These are phyloP conservation scores for Lactarius psammicola DNA, from an alignment of 768 basidiomycete species.

Conservation along the genomic window DNA sequence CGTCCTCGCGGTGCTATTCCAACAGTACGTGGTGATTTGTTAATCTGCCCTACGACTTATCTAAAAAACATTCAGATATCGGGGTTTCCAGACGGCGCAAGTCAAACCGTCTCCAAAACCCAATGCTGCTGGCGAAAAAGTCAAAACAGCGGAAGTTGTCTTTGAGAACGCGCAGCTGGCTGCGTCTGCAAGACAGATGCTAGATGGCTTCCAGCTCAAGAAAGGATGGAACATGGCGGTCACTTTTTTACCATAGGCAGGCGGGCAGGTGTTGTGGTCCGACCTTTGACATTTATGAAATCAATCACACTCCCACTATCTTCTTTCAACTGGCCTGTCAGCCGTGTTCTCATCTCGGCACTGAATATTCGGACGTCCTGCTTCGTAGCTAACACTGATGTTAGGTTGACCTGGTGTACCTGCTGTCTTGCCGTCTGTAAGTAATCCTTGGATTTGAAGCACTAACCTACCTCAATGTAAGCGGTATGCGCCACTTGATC, in stretches of 20 bases:
- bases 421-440: slow-evolving; percentile 23
- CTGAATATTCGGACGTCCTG: background rate
- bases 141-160: slow-evolving; percentile 77
- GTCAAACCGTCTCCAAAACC: slow-evolving; percentile 69
- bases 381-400: background rate
- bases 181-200: slow-evolving; percentile 71
- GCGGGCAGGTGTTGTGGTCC: slow-evolving; percentile 16
- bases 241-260: slow-evolving; percentile 50
- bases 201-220: slow-evolving; percentile 85
- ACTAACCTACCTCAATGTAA: slow-evolving; percentile 17
- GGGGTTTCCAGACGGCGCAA: slow-evolving; percentile 73
- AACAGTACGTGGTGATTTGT: slow-evolving; percentile 64
- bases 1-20: slow-evolving; percentile 83
- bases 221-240: slow-evolving; percentile 84
- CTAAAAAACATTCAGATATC: slow-evolving; percentile 54
- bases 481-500: background rate
- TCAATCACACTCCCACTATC: slow-evolving; percentile 8
- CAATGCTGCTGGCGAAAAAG: slow-evolving; percentile 58
- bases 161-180: slow-evolving; percentile 79
- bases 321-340: slow-evolving; percentile 1
- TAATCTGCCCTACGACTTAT: background rate
- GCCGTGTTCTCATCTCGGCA: background rate
- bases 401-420: slow-evolving; percentile 2
- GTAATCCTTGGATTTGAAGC: slow-evolving; percentile 33
- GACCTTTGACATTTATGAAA: slow-evolving; percentile 10